These are phyloP conservation scores for Hypholoma sublateritium DNA, from an alignment of 768 basidiomycete genomes.

Conservation along the genomic window DNA sequence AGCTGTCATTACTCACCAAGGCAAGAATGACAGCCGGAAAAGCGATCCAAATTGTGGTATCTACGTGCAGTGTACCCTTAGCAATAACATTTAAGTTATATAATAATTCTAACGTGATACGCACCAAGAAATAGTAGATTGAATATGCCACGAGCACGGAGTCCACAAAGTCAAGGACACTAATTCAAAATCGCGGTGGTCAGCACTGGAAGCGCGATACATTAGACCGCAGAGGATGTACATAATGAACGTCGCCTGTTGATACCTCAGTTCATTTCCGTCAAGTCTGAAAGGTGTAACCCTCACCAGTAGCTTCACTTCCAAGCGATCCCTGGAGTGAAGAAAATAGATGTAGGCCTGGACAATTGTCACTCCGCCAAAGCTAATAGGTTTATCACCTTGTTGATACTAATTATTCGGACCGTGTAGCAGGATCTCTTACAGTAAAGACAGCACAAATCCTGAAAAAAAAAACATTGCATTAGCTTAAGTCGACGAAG, in stretches of 20 bases:
- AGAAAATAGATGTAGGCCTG: slow-evolving; percentile 1
- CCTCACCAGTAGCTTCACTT: not conserved
- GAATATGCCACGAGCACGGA: slow-evolving; percentile 2
- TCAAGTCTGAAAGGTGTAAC: not conserved
- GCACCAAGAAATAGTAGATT: slow-evolving; percentile 1
- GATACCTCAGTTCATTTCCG: too few relatives aligned
- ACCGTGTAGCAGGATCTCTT: not conserved
- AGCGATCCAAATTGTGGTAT: slow-evolving; percentile 5
- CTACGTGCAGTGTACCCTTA: not conserved
- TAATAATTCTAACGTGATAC: not conserved
- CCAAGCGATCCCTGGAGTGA: not conserved
- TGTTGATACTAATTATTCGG: not conserved
- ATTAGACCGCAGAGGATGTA: not conserved
- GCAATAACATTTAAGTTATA: not conserved
- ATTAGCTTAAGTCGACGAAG: too few relatives aligned
- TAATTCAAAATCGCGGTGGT: not conserved
- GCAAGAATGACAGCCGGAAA: slow-evolving; percentile 1
- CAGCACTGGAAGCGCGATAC: not conserved
- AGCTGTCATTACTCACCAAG: not conserved
- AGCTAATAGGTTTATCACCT: not conserved
- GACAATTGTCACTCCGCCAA: not conserved
- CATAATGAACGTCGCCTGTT: slow-evolving; percentile 1
- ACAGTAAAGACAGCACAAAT: slow-evolving; percentile 4
- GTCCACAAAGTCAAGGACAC: slow-evolving; percentile 1
- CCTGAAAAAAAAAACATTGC: not conserved